These are phyloP conservation scores for Cercospora sp. DNA, from an alignment of 2,329 filamentous ascomycete species.

Conservation along the genomic window DNA sequence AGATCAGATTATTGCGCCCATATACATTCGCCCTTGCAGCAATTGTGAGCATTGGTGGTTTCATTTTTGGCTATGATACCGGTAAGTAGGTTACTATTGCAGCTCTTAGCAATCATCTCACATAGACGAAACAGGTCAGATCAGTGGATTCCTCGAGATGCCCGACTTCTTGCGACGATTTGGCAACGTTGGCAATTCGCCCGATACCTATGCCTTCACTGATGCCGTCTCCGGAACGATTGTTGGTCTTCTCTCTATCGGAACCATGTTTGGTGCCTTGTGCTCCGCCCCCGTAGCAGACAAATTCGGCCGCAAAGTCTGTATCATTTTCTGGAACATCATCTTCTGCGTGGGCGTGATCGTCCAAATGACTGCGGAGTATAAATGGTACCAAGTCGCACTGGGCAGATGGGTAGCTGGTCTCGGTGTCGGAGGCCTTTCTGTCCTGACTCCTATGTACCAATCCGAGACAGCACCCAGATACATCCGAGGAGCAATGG, in stretches of 20 bases:
- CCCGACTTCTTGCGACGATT: constrained; percentile 58
- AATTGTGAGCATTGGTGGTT: constrained; percentile 42
- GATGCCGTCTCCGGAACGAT: constrained; percentile 64
- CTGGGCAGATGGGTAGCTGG: constrained; percentile 67
- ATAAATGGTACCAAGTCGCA: constrained; percentile 64
- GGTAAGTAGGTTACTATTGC: background rate
- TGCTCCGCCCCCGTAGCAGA: constrained; percentile 63
- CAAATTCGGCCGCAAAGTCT: constrained; percentile 60
- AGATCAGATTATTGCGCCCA: constrained; percentile 29
- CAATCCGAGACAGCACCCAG: constrained; percentile 66
- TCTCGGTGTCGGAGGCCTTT: constrained; percentile 64
- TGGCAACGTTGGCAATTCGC: constrained; percentile 34
- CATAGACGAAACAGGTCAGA: constrained; percentile 58
- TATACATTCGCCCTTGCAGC: constrained; percentile 39
- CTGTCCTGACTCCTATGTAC: constrained; percentile 68
- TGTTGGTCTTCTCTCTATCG: constrained; percentile 61
- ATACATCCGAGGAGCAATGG: constrained; percentile 63
- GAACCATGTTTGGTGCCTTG: constrained; percentile 60
- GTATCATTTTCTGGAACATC: constrained; percentile 63
- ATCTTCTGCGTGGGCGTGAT: constrained; percentile 65
- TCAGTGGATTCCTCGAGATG: constrained; percentile 64
- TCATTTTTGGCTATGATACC: constrained; percentile 45
- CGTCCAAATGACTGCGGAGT: constrained; percentile 62
- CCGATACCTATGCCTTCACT: constrained; percentile 49
- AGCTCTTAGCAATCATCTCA: background rate